Evolutionary conservation across 805 yeast genomes (phyloP), one percentile per base, ranked within the genome.

Genomic region (Metschnikowia colocasiae): DNA sequence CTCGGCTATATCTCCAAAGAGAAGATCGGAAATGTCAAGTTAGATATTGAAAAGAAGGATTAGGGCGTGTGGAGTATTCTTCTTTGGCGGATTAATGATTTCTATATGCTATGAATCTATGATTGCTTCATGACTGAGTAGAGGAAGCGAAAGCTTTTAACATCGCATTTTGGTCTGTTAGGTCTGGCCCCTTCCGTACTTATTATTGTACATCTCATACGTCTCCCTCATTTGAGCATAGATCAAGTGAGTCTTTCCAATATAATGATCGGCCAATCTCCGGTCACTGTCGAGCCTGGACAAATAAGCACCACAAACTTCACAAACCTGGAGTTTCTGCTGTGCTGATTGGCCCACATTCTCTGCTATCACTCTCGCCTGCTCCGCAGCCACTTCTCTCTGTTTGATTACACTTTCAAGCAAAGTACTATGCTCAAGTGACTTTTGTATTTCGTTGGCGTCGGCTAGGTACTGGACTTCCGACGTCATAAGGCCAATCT

Each of bases 241-340:
- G 0, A 90, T 92, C 53, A 87, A 61, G 68, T 91, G 97, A 49
- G 87, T 80, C 57, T 88, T 89, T 1, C 98, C 98, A 20, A 83
- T 67, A 61, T 88, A 90, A 64, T 91, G 97, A 57, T 87, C 96
- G 1, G 92, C 95, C 52, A 91, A 71, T 56, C 97, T 75, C 62
- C 90, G 75, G 62, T 91, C 97, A 49, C 85, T 87, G 63, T 91
- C 98, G 47, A 90, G 68, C 51, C 92, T 72, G 7, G 95, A 86
- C 32, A 92, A 69, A 59, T 85, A 89, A 0, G 96, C 96, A 1
- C 96, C 96, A 67, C 98, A 91, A 1, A 81, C 82, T 53, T 81
- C 86, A 65, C 98, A 91, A 1, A 88, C 95, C 63, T 90, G 97
- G 39, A 91, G 71, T 62, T 88, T 87, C 59, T 91, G 97, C 59